phyloP scores from a whole-genome alignment of 2,329 filamentous ascomycete species.

The Elsinoe australis region DNA sequence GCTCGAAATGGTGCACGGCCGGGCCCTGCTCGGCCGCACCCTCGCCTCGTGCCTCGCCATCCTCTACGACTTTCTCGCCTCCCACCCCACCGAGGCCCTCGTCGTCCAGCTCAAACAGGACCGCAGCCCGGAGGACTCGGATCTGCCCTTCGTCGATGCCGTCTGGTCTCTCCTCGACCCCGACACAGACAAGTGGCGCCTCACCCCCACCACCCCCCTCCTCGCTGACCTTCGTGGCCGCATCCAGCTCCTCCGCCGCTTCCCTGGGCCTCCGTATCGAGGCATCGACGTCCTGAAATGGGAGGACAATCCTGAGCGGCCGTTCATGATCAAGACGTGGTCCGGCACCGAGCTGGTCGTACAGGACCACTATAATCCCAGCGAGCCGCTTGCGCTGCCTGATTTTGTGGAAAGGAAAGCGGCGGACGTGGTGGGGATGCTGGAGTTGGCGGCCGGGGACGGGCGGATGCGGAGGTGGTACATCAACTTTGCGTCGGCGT shows the following conservation, averaged over 20 bases:
- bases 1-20: conserved; percentile 33
- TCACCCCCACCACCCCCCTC: conserved; percentile 28
- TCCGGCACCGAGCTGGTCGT: conserved; percentile 35
- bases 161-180: conserved; percentile 26
- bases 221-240: conserved; percentile 30
- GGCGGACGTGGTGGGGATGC: conserved; percentile 33
- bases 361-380: conserved; percentile 44
- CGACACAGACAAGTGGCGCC: conserved; percentile 29
- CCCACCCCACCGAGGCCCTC: conserved; percentile 28
- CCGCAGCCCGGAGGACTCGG: conserved; percentile 27
- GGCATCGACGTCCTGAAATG: conserved; percentile 31
- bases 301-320: conserved; percentile 30
- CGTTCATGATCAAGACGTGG: conserved; percentile 34
- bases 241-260: conserved; percentile 34
- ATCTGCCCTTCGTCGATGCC: conserved; percentile 34
- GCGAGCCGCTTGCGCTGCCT: conserved; percentile 33
- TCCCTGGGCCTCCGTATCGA: conserved; percentile 20
- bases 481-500: conserved; percentile 41
- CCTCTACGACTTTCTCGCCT: conserved; percentile 28
- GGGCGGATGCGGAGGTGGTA: conserved; percentile 31
- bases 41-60: conserved; percentile 25
- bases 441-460: conserved; percentile 30
- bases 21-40: conserved; percentile 27
- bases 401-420: conserved; percentile 37
- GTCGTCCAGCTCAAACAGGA: conserved; percentile 33